Evolutionary conservation across 345 rosid species (phyloP).

Genomic region (Eutrema heterophyllum): DNA sequence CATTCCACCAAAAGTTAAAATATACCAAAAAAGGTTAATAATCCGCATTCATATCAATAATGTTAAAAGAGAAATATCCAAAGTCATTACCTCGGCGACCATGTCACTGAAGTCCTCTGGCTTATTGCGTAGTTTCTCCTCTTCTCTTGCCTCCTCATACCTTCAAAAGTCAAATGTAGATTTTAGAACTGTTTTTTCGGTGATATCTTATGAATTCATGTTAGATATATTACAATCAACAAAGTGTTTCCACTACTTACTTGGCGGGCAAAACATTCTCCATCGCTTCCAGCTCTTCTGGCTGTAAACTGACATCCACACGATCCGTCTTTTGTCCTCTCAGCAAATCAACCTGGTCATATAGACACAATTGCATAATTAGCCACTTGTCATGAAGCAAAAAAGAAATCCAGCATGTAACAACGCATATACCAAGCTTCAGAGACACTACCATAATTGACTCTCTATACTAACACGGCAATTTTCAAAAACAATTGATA

Average conservation of each 20-base stretch:
- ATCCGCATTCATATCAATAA: neutral
- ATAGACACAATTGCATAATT: neutral
- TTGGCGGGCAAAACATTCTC: constrained; percentile 91
- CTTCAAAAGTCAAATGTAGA: constrained; percentile 30
- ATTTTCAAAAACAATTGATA: too few species aligned
- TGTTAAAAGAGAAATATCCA: neutral
- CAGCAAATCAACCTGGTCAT: constrained; percentile 80
- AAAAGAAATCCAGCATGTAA: neutral
- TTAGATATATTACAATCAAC: neutral
- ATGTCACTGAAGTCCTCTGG: constrained; percentile 97
- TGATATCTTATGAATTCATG: neutral
- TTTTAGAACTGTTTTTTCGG: neutral
- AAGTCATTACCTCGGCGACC: constrained; percentile 86
- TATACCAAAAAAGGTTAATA: neutral
- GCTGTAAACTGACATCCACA: constrained; percentile 84
- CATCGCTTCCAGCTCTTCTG: constrained; percentile 89
- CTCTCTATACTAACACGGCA: neutral
- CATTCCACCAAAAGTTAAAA: neutral
- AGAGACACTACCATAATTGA: neutral
- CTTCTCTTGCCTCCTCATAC: constrained; percentile 98
- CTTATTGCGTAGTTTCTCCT: constrained; percentile 86
- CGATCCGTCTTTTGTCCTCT: constrained; percentile 88
- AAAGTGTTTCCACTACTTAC: constrained; percentile 57
- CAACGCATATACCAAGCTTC: neutral
- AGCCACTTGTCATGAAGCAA: neutral